Base-by-base conservation (phyloP, 2,329 filamentous ascomycete species). In the Fusarium nematophilum region DNA sequence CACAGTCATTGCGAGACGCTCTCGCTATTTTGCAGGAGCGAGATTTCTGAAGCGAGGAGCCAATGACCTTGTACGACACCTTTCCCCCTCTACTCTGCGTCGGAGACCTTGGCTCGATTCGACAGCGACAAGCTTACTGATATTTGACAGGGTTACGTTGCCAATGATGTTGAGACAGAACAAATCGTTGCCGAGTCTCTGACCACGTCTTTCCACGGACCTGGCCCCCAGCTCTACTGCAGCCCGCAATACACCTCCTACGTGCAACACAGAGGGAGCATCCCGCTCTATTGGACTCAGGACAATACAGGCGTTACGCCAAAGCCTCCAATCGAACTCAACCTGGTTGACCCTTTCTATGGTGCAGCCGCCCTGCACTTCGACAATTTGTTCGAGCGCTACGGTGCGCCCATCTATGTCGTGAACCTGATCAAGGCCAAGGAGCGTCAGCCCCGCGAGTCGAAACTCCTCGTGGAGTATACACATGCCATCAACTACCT, bases 161-260 rank as follows among this genome's bases (percentile, higher is more conserved):
- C 95, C 46, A 99, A 99, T 71, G 96, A 99, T 75, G 95, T 99
- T 18, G 96, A 99, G 76, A 98, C 95, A 1, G 95, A 99, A 76
- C 95, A 99, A 73, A 97, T 99, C 57, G 93, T 99, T 5, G 95
- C 93, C 1, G 95, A 99, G 72, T 92, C 93, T 67, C 81, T 94
- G 44, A 97, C 93, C 1, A 99, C 95, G 1, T 97, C 95, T 0
- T 97, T 99, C 67, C 95, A 99, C 77, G 90, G 91, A 3, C 92
- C 95, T 5, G 94, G 93, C 0, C 91, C 91, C 3, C 87, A 86
- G 42, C 83, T 97, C 9, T 97, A 92, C 72, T 88, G 92, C 5
- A 98, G 90, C 70, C 92, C 94, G 1, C 90, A 92, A 23, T 97
- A 94, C 73, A 98, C 95, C 4, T 98, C 95, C 0, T 98, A 97